A percentile compares a stretch with the other conserved stretches of the same genome.
phyloP scores from a whole-genome alignment of 2,329 filamentous ascomycete species.

The Thielaviopsis punctulata region DNA sequence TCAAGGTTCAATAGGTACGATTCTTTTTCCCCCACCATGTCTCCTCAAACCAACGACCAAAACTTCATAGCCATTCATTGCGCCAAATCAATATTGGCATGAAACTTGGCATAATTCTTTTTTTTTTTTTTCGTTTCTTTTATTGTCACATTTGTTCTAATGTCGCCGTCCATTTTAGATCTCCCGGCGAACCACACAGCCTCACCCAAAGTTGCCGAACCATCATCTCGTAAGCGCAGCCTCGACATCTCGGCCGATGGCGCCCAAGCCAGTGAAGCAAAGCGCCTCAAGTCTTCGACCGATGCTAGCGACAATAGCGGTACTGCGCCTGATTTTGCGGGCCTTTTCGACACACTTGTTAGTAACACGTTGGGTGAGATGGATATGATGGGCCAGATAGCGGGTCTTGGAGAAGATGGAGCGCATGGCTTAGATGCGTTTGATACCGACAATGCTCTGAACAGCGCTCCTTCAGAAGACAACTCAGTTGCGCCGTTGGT shows the following conservation, averaged over 20 bases:
- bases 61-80: not conserved
- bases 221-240: conserved; percentile 7
- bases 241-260: conserved; percentile 1
- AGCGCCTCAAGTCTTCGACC: conserved; percentile 12
- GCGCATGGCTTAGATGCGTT: conserved; percentile 16
- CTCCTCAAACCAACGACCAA: not conserved
- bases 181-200: not conserved
- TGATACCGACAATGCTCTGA: conserved; percentile 19
- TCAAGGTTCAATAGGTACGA: conserved; percentile 3
- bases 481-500: conserved; percentile 16
- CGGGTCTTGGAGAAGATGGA: conserved; percentile 11
- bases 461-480: conserved; percentile 18
- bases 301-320: not conserved
- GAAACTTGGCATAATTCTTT: not conserved
- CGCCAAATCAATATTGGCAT: not conserved
- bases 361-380: conserved; percentile 26
- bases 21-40: not conserved
- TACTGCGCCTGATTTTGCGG: conserved; percentile 2
- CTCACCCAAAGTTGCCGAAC: not conserved
- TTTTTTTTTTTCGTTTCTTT: not conserved
- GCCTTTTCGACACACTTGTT: conserved; percentile 17
- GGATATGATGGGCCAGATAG: conserved; percentile 21
- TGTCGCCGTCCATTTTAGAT: not conserved
- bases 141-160: not conserved
- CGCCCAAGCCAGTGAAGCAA: conserved; percentile 2